These are phyloP conservation scores for Fusarium abutilonis DNA, from an alignment of 2,329 filamentous ascomycete species.

Conservation along the genomic window DNA sequence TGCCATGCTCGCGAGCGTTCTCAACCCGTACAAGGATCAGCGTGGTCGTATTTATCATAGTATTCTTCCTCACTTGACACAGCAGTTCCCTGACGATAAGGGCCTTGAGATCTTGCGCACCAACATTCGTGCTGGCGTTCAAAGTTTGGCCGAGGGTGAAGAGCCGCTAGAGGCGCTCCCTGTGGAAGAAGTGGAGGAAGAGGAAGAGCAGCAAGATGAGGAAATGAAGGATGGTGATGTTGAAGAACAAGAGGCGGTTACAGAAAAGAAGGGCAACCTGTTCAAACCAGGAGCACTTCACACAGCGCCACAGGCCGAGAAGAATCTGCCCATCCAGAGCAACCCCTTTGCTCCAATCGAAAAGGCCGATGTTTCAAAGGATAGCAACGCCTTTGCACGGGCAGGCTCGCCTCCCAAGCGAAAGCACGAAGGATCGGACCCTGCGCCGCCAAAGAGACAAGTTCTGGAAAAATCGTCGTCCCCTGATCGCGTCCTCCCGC, in stretches of 20 bases:
- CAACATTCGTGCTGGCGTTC: constrained; percentile 60
- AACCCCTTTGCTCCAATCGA: constrained; percentile 51
- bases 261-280: constrained; percentile 31
- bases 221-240: constrained; percentile 52
- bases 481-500: constrained; percentile 26
- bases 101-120: constrained; percentile 76
- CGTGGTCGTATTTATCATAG: constrained; percentile 74
- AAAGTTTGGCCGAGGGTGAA: constrained; percentile 37
- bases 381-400: constrained; percentile 23
- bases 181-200: constrained; percentile 46
- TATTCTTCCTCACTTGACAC: constrained; percentile 81
- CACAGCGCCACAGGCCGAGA: constrained; percentile 33
- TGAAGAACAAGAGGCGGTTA: constrained; percentile 48
- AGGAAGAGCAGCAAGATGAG: constrained; percentile 53
- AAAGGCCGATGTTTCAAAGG: constrained; percentile 27
- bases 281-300: constrained; percentile 38
- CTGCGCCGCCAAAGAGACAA: constrained; percentile 53
- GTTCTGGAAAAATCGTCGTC: constrained; percentile 50
- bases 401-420: constrained; percentile 50
- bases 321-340: constrained; percentile 45
- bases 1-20: constrained; percentile 81
- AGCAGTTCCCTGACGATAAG: constrained; percentile 69
- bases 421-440: constrained; percentile 53
- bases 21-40: constrained; percentile 77
- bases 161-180: constrained; percentile 39